phyloP scores from a whole-genome alignment of 2,329 filamentous ascomycete species.

The Fusarium longipes region DNA sequence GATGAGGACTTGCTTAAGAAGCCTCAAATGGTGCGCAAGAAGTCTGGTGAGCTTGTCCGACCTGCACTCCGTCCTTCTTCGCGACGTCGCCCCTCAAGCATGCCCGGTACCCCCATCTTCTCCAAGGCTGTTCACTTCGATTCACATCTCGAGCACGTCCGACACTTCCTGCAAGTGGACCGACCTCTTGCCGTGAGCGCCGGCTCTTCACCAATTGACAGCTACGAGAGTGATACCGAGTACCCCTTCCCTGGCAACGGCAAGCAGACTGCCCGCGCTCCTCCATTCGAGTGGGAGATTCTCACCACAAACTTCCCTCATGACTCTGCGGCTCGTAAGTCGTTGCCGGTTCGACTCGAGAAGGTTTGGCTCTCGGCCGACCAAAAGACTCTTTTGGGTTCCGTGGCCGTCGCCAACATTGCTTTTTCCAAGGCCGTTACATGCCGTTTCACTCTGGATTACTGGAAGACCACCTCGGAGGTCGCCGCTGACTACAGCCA shows the following conservation, averaged over 20 bases:
- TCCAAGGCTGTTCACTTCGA: constrained; percentile 99
- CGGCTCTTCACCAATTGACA: constrained; percentile 89
- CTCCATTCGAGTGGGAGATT: constrained; percentile 87
- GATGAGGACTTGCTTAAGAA: constrained; percentile 72
- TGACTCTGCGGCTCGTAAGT: constrained; percentile 63
- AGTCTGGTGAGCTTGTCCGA: constrained; percentile 95
- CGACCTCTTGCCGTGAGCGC: constrained; percentile 96
- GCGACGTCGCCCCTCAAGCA: constrained; percentile 88
- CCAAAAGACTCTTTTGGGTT: constrained; percentile 86
- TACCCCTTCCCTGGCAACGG: constrained; percentile 80
- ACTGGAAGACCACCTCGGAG: constrained; percentile 99
- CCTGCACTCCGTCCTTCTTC: constrained; percentile 86
- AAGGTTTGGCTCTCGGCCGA: constrained; percentile 87
- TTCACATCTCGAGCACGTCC: constrained; percentile 92
- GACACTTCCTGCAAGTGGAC: constrained; percentile 95
- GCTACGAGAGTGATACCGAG: constrained; percentile 86
- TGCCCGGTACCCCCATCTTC: constrained; percentile 96
- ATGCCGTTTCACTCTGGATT: constrained; percentile 95
- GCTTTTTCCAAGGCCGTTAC: constrained; percentile 89
- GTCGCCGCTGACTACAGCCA: constrained; percentile 88
- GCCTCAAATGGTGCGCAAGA: constrained; percentile 96
- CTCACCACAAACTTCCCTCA: constrained; percentile 83
- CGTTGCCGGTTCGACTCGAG: constrained; percentile 81
- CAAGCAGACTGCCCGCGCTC: constrained; percentile 52
- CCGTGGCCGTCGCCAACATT: constrained; percentile 86